These are phyloP conservation scores for Penicillium sp. DNA, from an alignment of 2,329 filamentous ascomycete genomes.

Conservation along the genomic window DNA sequence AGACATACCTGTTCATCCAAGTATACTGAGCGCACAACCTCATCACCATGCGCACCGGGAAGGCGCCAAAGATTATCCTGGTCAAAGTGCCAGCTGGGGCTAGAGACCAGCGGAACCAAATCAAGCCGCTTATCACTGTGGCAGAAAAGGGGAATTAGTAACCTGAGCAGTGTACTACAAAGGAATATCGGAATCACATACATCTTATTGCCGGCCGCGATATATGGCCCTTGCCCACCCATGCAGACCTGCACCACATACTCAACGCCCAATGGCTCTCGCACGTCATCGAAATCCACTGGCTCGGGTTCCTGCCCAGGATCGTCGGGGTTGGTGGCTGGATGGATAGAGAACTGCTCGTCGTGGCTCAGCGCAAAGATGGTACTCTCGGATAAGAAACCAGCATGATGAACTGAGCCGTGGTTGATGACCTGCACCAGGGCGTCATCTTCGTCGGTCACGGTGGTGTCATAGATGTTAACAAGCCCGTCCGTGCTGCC, in stretches of 20 bases:
- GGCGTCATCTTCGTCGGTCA: conserved; percentile 62
- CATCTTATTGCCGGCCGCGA: conserved; percentile 54
- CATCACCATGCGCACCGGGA: conserved; percentile 50
- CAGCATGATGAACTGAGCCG: conserved; percentile 62
- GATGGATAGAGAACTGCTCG: conserved; percentile 61
- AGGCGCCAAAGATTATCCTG: conserved; percentile 42
- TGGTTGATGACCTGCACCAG: conserved; percentile 65
- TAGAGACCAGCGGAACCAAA: conserved; percentile 40
- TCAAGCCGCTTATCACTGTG: conserved; percentile 45
- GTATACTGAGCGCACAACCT: conserved; percentile 49
- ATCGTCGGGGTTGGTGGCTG: conserved; percentile 52
- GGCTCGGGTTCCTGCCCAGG: conserved; percentile 47
- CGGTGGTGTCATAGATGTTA: conserved; percentile 61
- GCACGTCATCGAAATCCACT: conserved; percentile 57
- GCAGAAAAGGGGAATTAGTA: conserved; percentile 3
- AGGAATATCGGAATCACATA: conserved; percentile 26
- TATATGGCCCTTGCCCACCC: conserved; percentile 42
- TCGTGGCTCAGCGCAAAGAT: conserved; percentile 64
- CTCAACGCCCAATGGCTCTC: conserved; percentile 56
- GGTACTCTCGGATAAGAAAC: conserved; percentile 55
- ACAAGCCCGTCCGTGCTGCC: conserved; percentile 64
- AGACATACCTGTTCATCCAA: conserved; percentile 45
- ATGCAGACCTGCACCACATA: conserved; percentile 59
- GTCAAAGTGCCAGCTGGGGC: conserved; percentile 42
- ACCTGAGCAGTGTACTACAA: neutral